Conservation (phyloP, 768 basidiomycete species). For the Naematelia aurantialba region DNA sequence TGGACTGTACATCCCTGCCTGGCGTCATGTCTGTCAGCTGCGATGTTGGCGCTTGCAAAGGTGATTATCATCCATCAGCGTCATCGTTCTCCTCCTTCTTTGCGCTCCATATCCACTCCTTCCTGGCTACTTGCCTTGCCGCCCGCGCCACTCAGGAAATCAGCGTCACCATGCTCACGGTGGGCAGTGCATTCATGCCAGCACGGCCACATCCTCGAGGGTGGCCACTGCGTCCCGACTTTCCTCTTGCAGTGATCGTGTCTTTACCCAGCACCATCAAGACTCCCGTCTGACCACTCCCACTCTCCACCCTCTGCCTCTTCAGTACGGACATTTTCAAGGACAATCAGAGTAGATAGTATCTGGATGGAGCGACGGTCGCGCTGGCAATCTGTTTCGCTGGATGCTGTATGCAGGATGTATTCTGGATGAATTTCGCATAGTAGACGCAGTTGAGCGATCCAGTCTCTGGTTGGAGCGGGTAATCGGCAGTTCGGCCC, state of each 20-base stretch:
- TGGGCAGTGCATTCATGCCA: conserved; percentile 18
- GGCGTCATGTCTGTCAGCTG: conserved; percentile 21
- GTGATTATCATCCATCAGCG: conserved; percentile 8
- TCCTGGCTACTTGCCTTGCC: background rate
- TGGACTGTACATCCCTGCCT: background rate
- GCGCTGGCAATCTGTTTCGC: no score
- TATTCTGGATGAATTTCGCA: no score
- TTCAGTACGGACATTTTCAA: no score
- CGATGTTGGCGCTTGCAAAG: conserved; percentile 18
- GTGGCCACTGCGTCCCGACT: background rate
- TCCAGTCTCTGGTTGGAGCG: no score
- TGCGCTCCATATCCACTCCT: background rate
- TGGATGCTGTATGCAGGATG: no score
- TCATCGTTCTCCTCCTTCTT: background rate
- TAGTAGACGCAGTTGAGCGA: no score
- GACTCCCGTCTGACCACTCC: no score
- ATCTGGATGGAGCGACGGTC: no score
- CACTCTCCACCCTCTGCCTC: no score
- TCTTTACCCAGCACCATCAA: no score
- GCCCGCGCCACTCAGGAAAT: background rate
- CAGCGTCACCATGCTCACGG: background rate
- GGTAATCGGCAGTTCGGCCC: no score
- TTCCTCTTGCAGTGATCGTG: conserved; percentile 2
- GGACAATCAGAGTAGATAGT: no score
- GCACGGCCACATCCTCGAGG: conserved; percentile 6